Percentiles rank a stretch among this genome's conserved stretches.
phyloP scores from a whole-genome alignment of 257 asterid genomes.

The Scutellaria barbata region DNA sequence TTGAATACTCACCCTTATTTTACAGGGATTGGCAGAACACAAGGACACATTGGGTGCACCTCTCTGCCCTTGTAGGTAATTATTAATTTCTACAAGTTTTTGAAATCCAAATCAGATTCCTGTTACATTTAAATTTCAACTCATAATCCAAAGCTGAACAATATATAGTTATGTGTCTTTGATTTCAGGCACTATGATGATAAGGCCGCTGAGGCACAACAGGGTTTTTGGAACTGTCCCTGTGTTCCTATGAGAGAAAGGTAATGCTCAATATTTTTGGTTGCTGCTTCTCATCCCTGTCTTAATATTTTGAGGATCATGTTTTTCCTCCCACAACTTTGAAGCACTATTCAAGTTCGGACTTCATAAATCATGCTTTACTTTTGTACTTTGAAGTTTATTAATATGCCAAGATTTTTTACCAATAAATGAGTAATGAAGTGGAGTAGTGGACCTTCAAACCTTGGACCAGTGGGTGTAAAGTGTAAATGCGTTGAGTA shows the following conservation, averaged over 20 bases:
- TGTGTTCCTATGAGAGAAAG: constrained; percentile 92
- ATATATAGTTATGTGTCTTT: constrained; percentile 37
- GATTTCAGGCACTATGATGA: constrained; percentile 78
- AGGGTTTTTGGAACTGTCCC: constrained; percentile 93
- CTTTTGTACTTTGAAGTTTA: background rate
- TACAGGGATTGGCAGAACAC: constrained; percentile 86
- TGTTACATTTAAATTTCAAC: background rate
- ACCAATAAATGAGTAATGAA: background rate
- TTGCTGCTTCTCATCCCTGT: constrained; percentile 44
- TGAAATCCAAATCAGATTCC: background rate
- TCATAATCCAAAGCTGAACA: constrained; percentile 46
- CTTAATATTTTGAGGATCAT: background rate
- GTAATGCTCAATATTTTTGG: constrained; percentile 31
- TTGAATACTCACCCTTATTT: constrained; percentile 26
- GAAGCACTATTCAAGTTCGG: background rate
- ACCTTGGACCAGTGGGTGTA: background rate
- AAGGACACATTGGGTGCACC: constrained; percentile 86
- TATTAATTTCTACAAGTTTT: constrained; percentile 1
- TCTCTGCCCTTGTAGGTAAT: constrained; percentile 89
- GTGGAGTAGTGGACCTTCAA: background rate
- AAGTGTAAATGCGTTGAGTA: background rate
- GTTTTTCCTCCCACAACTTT: background rate
- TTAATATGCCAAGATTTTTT: background rate
- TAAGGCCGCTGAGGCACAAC: constrained; percentile 91
- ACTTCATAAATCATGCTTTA: background rate